Evolutionary conservation across 2,329 filamentous ascomycete genomes (phyloP).

Genomic region (Ceratocystiopsis sp.): DNA sequence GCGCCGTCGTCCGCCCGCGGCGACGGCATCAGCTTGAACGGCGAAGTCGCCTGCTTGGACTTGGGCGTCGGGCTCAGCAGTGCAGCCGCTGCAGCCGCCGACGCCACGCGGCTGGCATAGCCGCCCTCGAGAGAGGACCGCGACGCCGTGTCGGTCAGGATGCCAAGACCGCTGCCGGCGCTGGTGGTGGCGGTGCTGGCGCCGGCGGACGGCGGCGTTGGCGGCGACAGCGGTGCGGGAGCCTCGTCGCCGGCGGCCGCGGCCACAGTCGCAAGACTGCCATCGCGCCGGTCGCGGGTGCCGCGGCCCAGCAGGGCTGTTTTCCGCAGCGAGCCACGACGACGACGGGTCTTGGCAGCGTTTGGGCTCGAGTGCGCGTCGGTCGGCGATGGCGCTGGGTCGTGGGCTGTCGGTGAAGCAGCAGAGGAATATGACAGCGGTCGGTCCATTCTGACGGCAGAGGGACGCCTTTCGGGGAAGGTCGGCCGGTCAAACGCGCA

Average conservation of each 20-base stretch:
- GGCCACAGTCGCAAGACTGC: too few relatives aligned
- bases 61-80: constrained; percentile 5
- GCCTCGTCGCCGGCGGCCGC: not conserved
- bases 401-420: constrained; percentile 4
- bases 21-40: constrained; percentile 1
- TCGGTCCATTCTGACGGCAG: not conserved
- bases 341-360: constrained; percentile 39
- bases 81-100: constrained; percentile 1
- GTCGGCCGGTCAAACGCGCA: not conserved
- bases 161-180: constrained; percentile 25
- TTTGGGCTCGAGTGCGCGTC: constrained; percentile 22
- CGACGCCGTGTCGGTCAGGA: constrained; percentile 15
- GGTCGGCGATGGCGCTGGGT: too few relatives aligned
- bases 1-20: constrained; percentile 6
- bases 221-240: constrained; percentile 7
- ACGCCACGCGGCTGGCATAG: constrained; percentile 19
- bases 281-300: constrained; percentile 14
- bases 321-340: constrained; percentile 75
- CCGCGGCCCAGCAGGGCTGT: constrained; percentile 67
- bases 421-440: not conserved
- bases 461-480: not conserved
- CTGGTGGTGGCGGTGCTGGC: constrained; percentile 11
- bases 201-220: constrained; percentile 4
- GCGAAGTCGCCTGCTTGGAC: not conserved
- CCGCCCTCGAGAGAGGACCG: constrained; percentile 24